Base-by-base conservation (phyloP, 805 yeast species). In the Maudiozyma bulderi region DNA sequence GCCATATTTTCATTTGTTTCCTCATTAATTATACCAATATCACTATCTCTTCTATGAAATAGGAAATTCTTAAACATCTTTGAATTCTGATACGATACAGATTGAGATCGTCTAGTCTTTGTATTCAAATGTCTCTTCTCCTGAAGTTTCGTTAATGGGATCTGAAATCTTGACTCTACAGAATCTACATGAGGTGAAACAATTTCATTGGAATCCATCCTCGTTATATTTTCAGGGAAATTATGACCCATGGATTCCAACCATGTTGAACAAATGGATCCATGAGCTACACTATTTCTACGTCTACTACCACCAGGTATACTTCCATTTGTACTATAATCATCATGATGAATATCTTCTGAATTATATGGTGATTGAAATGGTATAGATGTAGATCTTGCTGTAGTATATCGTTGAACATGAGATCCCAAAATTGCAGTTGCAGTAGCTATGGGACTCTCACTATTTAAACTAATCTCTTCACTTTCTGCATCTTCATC, bases 101-200 rank as follows among this genome's bases (percentile, higher is more conserved):
- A 40, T 26, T 40, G 11, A 14, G 40, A 38, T 14, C 43, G 10
- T 40, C 32, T 28, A 20, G 32, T 31, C 5, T 26, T 40, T 3
- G 28, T 20, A 6, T 14, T 20, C 29, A 20, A 8, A 6, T 38
- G 26, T 35, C 14, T 35, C 38, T 13, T 35, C 11, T 40, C 13
- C 6, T 28, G 40, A 8, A 35, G 35, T 14, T 29, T 44, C 13
- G 29, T 15, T 6, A 41, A 10, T 11, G 46, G 41, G 20, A 44
- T 44, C 15, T 20, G 34, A n/a, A 44, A 44, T 7, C 46, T n/a
- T 9, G 46, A 28, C 34, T 44, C 46, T 8, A 44, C 46, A 5
- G 31, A 14, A 8, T 14, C 34, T 6, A 44, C 46, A 8, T 20
- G 15, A 4, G 46, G 46, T 4, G 46, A 44, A 5, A 15, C 35